Percentiles rank a stretch among this genome's conserved stretches.
These are phyloP conservation scores for Cladophialophora immunda DNA, from an alignment of 2,329 filamentous ascomycete genomes.

Conservation along the genomic window DNA sequence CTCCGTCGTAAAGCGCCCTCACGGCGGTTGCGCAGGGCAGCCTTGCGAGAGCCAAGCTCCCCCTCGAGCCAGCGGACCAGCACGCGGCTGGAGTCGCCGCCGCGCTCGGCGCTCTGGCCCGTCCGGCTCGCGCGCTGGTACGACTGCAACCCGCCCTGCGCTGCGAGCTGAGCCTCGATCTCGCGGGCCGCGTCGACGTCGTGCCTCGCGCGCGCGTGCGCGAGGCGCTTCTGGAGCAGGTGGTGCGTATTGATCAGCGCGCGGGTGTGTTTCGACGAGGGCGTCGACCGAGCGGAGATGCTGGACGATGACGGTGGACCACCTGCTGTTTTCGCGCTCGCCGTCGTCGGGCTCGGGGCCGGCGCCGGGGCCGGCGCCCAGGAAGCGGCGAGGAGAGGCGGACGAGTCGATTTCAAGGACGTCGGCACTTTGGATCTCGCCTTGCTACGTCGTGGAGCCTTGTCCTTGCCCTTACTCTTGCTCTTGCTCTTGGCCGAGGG, in stretches of 20 bases:
- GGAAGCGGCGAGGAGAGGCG: background rate
- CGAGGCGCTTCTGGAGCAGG: slow-evolving; percentile 65
- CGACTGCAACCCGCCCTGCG: slow-evolving; percentile 65
- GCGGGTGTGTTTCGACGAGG: slow-evolving; percentile 65
- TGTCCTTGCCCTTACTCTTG: background rate
- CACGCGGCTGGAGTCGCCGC: slow-evolving; percentile 69
- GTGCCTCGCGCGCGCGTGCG: slow-evolving; percentile 59
- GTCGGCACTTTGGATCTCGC: background rate
- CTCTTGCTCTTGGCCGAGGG: background rate
- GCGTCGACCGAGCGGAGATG: slow-evolving; percentile 2
- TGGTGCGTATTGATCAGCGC: slow-evolving; percentile 69
- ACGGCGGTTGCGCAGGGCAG: background rate
- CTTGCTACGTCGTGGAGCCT: background rate
- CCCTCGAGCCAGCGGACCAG: slow-evolving; percentile 66
- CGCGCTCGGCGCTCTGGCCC: slow-evolving; percentile 67
- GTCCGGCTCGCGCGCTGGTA: slow-evolving; percentile 71
- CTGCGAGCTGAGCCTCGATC: slow-evolving; percentile 60
- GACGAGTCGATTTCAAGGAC: background rate
- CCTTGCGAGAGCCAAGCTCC: slow-evolving; percentile 26
- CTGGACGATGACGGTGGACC: background rate
- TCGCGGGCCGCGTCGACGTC: slow-evolving; percentile 51
- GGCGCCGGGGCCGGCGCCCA: background rate
- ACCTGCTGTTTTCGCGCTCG: background rate
- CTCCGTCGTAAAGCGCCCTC: background rate
- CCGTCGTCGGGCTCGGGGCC: background rate